Conservation (phyloP, 139 green algal species). For the Pseudopediastrum boryanum region DNA sequence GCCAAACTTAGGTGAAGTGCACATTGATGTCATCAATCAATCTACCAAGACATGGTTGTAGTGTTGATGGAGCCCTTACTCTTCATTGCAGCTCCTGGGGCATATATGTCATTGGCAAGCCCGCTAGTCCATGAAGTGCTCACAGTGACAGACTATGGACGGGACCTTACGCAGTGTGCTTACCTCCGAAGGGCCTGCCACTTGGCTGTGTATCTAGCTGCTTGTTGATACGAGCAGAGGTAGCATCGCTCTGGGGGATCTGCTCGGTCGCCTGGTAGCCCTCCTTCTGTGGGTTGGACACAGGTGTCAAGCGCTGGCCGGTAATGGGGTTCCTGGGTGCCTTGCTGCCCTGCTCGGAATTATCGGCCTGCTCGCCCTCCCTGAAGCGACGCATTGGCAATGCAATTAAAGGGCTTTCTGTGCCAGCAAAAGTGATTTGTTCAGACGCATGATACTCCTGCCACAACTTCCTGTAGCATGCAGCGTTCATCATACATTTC, state of each 20-base stretch:
- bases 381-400: not conserved
- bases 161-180: not conserved
- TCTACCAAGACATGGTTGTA: not conserved
- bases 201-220: constrained; percentile 10
- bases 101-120: not conserved
- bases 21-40: not conserved
- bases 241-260: constrained; percentile 19
- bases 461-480: too few relatives aligned
- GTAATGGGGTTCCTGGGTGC: constrained; percentile 40
- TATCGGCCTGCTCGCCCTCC: constrained; percentile 37
- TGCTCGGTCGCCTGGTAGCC: constrained; percentile 25
- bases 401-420: too few relatives aligned
- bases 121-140: not conserved
- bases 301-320: constrained; percentile 26
- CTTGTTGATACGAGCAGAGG: constrained; percentile 25
- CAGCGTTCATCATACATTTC: too few relatives aligned
- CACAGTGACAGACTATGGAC: not conserved
- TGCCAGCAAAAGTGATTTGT: too few relatives aligned
- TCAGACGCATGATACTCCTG: too few relatives aligned
- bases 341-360: constrained; percentile 16
- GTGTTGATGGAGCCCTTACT: not conserved
- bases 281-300: constrained; percentile 14
- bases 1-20: not conserved
- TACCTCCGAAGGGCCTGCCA: constrained; percentile 23
- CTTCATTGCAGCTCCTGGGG: too few relatives aligned